Base-by-base conservation (phyloP, 257 asterid genomes). In the Marsdenia floribunda region DNA sequence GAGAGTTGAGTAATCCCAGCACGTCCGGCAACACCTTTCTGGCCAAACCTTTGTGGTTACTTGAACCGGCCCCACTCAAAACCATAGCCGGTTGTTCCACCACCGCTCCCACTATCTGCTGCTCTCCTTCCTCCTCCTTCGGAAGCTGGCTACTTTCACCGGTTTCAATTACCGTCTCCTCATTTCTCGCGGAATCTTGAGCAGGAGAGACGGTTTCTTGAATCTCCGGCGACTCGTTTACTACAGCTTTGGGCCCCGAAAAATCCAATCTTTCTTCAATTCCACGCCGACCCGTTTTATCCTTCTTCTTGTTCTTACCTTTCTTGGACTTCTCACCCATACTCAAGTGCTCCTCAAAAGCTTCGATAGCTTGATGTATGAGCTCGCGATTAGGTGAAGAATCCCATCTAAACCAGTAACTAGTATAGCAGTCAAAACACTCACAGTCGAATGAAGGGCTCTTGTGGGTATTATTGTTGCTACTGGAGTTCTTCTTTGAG, bases 11-110 rank as follows among this genome's bases (percentile, higher is more conserved):
- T 82, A 91, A 81, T 14, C 97, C 96, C 87, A 87, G 80, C 76
- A 91, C 88, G 87, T 91, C 97, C 96, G 97, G 96, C 85, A 91
- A 44, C 82, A 91, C 90, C 71, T 91, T 91, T 42, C 96, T 87
- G 16, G 89, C 96, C 77, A 89, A 84, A 11, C 94, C 96, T 80
- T 84, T 87, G 77, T 89, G 92, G 75, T 70, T 81, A 65, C 81
- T 82, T 67, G 47, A 47, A 50, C 76, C 50, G 54, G 73, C 71
- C 42, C 73, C 50, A 24, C 72, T 4, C 61, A 44, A 76, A n/a
- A 16, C 52, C 66, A 66, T 26, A 61, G 70, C 86, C 85, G 76
- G 65, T 77, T 76, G 76, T 77, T 29, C 80, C 78, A 19, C 71
- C 73, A 40, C 11, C 61, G 33, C 3, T 3, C 8, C 70, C 67